Base-by-base conservation (phyloP, 2,329 filamentous ascomycete genomes). In the Plectosphaerella sp. region DNA sequence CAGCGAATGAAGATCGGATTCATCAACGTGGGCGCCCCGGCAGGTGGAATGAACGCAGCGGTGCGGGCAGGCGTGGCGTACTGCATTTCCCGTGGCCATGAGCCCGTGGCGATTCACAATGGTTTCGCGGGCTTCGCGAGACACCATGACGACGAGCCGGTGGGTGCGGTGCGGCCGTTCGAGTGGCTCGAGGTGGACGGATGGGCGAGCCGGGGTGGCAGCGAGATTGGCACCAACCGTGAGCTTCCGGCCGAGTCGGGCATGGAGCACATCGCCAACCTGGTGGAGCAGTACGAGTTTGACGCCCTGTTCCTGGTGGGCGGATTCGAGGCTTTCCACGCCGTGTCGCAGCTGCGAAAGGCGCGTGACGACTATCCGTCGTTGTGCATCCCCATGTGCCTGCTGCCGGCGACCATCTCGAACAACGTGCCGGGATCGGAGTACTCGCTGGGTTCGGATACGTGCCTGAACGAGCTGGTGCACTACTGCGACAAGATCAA, bases 401-500 rank as follows among this genome's bases (percentile, higher is more conserved):
- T 97, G 42, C 79, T 99, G 24, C 94, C 94, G 0, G 94, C 94
- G n/a, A 99, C 94, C 10, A 93, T 99, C 61, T 96, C 91, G 59
- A 99, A 99, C 79, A 99, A 99, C 68, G 94, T 99, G 5, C 94
- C 94, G 0, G 94, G 94, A 39, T 96, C 93, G 0, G 94, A 99
- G 71, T 97, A 97, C 75, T 97, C 91, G 1, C 83, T 99, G 45
- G 94, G 94, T 43, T 96, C 91, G 33, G 94, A 99, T 64, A 99
- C 94, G 1, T 97, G 94, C 66, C 76, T 99, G 57, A 99, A 99
- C 73, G 91, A 96, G 51, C 79, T 99, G 39, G 91, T 97, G 57
- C 83, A 87, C 60, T 99, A 97, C 73, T 97, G 93, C 67, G 94
- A 99, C 76, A 93, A 92, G 64, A 97, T 97, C 72, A 91, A 95